Evolutionary conservation across 768 basidiomycete species (phyloP).

Genomic region (Amanita inopinata): DNA sequence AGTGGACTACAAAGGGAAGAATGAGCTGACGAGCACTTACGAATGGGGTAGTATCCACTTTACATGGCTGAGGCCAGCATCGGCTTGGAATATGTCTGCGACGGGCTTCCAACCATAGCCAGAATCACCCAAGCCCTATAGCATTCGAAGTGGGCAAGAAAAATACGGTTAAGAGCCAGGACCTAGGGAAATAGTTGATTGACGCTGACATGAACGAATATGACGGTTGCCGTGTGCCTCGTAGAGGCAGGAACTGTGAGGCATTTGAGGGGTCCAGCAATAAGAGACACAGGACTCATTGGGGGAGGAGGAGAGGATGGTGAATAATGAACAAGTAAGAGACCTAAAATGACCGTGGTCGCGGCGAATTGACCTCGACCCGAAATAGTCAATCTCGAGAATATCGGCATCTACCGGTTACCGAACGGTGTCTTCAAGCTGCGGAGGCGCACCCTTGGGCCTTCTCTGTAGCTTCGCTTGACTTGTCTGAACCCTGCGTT

Average conservation of each 20-base stretch:
- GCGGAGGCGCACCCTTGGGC: neutral
- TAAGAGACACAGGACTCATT: conserved; percentile 21
- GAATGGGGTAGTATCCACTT: conserved; percentile 90
- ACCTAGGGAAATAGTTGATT: conserved; percentile 7
- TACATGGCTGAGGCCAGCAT: conserved; percentile 53
- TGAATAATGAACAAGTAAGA: conserved; percentile 11
- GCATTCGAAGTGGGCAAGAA: conserved; percentile 8
- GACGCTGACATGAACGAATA: conserved; percentile 75
- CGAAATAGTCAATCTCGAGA: conserved; percentile 31
- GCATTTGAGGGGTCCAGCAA: conserved; percentile 31
- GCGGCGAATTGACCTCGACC: conserved; percentile 16
- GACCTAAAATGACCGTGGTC: conserved; percentile 15
- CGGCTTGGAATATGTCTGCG: conserved; percentile 51
- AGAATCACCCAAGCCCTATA: conserved; percentile 66
- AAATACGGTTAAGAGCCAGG: conserved; percentile 1
- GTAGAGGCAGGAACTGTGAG: conserved; percentile 43
- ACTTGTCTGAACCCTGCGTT: neutral
- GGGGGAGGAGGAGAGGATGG: conserved; percentile 14
- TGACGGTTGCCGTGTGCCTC: conserved; percentile 78
- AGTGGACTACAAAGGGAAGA: neutral
- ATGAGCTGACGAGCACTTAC: conserved; percentile 28
- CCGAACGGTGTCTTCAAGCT: too few species aligned
- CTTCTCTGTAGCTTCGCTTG: neutral
- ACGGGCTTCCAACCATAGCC: conserved; percentile 73
- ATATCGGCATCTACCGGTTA: conserved; percentile 36